phyloP scores from a whole-genome alignment of 192 early-diverging fungal genomes.

The Funneliformis geosporum region DNA sequence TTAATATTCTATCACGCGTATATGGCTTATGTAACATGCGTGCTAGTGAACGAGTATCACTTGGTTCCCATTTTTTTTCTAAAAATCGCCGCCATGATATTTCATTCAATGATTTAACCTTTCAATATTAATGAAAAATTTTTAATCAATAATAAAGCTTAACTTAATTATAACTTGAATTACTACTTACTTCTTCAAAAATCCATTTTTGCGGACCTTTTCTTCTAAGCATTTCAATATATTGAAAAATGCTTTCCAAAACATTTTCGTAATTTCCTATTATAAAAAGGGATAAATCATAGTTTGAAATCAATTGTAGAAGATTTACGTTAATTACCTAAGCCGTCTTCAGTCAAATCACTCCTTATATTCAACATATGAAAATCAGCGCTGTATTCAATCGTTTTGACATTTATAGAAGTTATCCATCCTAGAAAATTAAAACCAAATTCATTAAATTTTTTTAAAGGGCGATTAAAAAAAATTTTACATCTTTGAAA shows the following conservation, averaged over 20 bases:
- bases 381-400: conserved; percentile 64
- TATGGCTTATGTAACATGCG: conserved; percentile 79
- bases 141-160: no score
- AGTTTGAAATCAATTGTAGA: background rate
- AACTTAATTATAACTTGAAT: no score
- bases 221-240: conserved; percentile 77
- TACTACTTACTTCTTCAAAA: conserved; percentile 69
- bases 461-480: no score
- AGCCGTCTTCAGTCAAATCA: conserved; percentile 82
- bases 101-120: conserved; percentile 51
- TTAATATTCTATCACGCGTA: conserved; percentile 64
- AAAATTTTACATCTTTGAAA: no score
- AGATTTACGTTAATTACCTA: conserved; percentile 35
- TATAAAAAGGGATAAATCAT: background rate
- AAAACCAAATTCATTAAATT: no score
- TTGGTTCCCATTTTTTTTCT: conserved; percentile 69
- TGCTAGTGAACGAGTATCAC: conserved; percentile 67
- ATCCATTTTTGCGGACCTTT: conserved; percentile 75
- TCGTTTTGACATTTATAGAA: conserved; percentile 58
- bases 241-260: conserved; percentile 81
- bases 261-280: conserved; percentile 72
- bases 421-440: conserved; percentile 65
- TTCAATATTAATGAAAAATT: background rate
- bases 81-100: conserved; percentile 66
- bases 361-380: conserved; percentile 83